phyloP scores from a whole-genome alignment of 176 grass and related monocot genomes.

The Bonia amplexicaulis region DNA sequence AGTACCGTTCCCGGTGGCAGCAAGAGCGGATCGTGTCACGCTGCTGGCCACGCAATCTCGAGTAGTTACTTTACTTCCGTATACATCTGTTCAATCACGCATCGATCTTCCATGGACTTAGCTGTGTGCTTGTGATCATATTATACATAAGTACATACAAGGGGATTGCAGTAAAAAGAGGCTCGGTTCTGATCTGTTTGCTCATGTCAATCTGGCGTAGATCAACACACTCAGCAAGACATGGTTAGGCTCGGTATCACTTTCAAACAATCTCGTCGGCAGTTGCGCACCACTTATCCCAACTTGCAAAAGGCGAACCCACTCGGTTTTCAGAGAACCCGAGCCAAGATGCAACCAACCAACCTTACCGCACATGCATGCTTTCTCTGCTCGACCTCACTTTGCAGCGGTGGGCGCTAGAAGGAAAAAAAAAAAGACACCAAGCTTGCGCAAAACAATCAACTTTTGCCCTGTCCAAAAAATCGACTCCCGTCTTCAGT shows the following conservation, averaged over 20 bases:
- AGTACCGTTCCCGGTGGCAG: not conserved
- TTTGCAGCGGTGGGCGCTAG: not conserved
- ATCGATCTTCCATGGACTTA: not conserved
- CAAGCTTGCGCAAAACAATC: too few relatives aligned
- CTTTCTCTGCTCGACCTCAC: not conserved
- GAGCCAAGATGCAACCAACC: not conserved
- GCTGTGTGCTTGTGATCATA: not conserved
- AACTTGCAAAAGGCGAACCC: not conserved
- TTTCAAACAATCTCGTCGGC: not conserved
- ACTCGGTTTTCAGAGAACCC: not conserved
- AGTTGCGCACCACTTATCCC: not conserved
- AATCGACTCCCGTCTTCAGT: not conserved
- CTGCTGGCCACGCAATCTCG: not conserved
- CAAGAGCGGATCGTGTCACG: not conserved
- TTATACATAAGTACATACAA: not conserved
- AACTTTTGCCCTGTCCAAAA: not conserved
- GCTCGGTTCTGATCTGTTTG: not conserved
- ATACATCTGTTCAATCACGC: not conserved
- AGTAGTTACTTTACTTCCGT: not conserved
- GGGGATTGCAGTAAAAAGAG: not conserved
- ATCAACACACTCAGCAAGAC: not conserved
- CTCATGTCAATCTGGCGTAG: slow-evolving; percentile 1
- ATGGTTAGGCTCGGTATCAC: not conserved
- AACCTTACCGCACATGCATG: not conserved
- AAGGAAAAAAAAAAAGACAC: too few relatives aligned